phyloP scores from a whole-genome alignment of 768 basidiomycete species.

The Hemileccinum rubropunctum region DNA sequence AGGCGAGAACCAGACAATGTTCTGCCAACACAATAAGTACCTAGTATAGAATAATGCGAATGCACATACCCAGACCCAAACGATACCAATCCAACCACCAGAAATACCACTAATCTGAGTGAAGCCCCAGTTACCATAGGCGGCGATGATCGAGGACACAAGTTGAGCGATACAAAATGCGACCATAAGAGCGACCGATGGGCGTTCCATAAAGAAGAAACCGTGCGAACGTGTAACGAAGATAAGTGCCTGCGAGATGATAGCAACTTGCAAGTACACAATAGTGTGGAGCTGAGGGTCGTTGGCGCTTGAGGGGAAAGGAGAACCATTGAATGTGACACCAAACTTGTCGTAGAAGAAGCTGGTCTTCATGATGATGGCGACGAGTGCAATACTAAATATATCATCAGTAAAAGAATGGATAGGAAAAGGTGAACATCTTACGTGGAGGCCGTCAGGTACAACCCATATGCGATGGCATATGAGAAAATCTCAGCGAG shows the following conservation, averaged over 20 bases:
- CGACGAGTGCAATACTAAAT: constrained; percentile 69
- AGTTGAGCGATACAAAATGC: constrained; percentile 95
- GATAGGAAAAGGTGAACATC: constrained; percentile 26
- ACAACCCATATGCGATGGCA: constrained; percentile 93
- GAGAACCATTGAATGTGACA: constrained; percentile 48
- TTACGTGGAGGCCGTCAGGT: constrained; percentile 88
- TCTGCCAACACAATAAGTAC: constrained; percentile 43
- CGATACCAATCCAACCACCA: constrained; percentile 95
- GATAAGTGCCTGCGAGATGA: constrained; percentile 98
- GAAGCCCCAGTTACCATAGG: constrained; percentile 93
- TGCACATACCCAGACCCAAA: constrained; percentile 88
- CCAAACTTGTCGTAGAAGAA: constrained; percentile 91
- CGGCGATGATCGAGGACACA: constrained; percentile 93
- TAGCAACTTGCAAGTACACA: constrained; percentile 94
- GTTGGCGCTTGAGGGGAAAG: constrained; percentile 38
- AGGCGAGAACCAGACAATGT: constrained; percentile 94
- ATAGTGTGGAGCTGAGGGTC: constrained; percentile 83
- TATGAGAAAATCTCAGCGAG: constrained; percentile 94
- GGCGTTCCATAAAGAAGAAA: constrained; percentile 97
- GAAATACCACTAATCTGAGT: constrained; percentile 76
- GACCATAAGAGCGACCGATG: constrained; percentile 80
- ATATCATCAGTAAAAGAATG: constrained; percentile 7
- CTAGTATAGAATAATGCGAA: background rate
- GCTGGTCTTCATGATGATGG: constrained; percentile 78
- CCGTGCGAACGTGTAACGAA: constrained; percentile 93